Evolutionary conservation across 129 eudicot species (phyloP), one percentile per base, ranked within the genome.

Genomic region (Pittosporum tobira): DNA sequence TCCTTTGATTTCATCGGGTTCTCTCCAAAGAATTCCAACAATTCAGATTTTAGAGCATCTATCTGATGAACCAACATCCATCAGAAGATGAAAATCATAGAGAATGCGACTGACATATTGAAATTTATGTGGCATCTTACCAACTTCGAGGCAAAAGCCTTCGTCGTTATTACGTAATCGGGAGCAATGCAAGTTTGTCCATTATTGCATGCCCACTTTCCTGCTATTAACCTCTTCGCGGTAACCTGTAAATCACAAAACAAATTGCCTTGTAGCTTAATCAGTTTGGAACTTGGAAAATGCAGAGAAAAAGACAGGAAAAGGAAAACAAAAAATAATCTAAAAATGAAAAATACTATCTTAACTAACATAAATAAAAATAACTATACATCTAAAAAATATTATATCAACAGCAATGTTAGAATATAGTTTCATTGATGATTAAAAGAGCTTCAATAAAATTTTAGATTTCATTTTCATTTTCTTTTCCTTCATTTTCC

Each of bases 111-210:
- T 0, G 5, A 29, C 1, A 6, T 55, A 8, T 19, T 19, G 61
- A 31, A 44, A 30, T 2, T 31, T n/a, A 5, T 31, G 22, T 24
- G 19, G 40, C 65, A 56, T 48, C 47, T 62, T 63, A 74, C 80
- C 52, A 75, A 51, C 59, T 75, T 61, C 9, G 76, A 65, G 8
- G 76, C 72, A 64, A 69, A 69, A 43, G 55, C 69, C 51, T 70
- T 75, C 20, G 80, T 59, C 19, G 76, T 75, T 44, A 75, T 64
- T 37, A 75, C 28, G 13, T 75, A 75, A 64, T 75, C 80, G 29
- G 72, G 72, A 51, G 75, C 67, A 58, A 68, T 37, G 47, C 80
- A 75, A 25, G 75, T 57, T 40, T 75, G 80, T 23, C 80, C 80
- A 58, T 51, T 58, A 38, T 69, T 69, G 68, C 68, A 69, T 6